Base-by-base conservation (phyloP, 495 filamentous ascomycete species). In the Hypomontagnella submonticulosa region DNA sequence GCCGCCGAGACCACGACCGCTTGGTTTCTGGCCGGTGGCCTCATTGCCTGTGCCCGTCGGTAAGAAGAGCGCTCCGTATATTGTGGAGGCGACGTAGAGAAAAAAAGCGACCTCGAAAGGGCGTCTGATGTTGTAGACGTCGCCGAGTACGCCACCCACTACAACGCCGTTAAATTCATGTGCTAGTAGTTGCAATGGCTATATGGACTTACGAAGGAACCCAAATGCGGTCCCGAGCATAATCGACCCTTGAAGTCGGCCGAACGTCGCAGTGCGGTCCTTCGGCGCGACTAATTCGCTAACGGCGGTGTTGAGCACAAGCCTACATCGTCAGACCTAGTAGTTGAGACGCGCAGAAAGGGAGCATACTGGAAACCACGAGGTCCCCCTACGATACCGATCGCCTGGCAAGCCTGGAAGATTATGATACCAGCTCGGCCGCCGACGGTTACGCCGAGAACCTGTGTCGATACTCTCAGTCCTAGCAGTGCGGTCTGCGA, bases 161-260 rank as follows among this genome's bases (percentile, higher is more conserved):
- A 37, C 23, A n/a, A 12, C 9, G 13, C 12, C 16, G 38, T 57
- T 23, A 60, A 19, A 43, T 67, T 18, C 57, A 38, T 9, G 36
- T 34, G 9, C 4, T 38, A 27, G 7, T 18, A 15, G 19, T 47
- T 43, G 20, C 30, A 18, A 30, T 15, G 11, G 9, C 18, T 34
- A 27, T n/a, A 10, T 13, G 1, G n/a, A 61, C 76, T 72, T 60
- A 80, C 80, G 63, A 3, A 87, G 61, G 37, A 77, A 83, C 6
- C 83, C 85, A n/a, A 83, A 71, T 4, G 80, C 80, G 13, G 81
- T 78, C 1, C 85, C 85, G 3, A 87, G 72, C 80, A 85, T 85
- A 20, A 81, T 78, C 19, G 79, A 83, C 1, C 85, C 85, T 47
- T 83, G 79, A 3, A 87, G 63, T 43, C 80, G 76, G 0, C 85